Percentiles rank a stretch among this genome's conserved stretches.
phyloP scores from a whole-genome alignment of 108 stramenopile genomes.

The Cyclotella sp. region DNA sequence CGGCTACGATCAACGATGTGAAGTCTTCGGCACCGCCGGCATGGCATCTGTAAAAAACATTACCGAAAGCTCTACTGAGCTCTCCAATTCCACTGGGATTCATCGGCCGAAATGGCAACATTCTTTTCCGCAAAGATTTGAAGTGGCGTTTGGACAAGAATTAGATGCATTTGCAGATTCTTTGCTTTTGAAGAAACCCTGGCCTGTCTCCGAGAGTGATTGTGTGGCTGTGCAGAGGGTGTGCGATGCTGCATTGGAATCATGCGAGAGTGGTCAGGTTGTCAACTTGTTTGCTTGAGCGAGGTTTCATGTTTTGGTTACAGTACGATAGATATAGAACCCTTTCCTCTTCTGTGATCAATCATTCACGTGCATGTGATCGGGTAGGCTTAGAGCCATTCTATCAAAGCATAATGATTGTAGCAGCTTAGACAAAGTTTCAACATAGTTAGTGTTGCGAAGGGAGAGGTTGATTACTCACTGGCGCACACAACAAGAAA shows the following conservation, averaged over 20 bases:
- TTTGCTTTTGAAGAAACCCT: slow-evolving; percentile 41
- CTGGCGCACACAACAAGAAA: no score
- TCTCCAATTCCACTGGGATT: slow-evolving; percentile 53
- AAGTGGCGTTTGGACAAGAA: slow-evolving; percentile 66
- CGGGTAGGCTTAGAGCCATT: no score
- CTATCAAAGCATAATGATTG: no score
- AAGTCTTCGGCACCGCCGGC: slow-evolving; percentile 66
- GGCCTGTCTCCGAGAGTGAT: slow-evolving; percentile 63
- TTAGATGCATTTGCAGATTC: slow-evolving; percentile 74
- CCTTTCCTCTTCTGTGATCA: no score
- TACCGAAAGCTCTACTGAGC: slow-evolving; percentile 40
- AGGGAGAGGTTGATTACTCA: no score
- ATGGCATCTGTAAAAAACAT: slow-evolving; percentile 54
- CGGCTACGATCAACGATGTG: slow-evolving; percentile 84
- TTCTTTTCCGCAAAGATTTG: slow-evolving; percentile 76
- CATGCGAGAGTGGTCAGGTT: slow-evolving; percentile 42
- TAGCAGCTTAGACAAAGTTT: no score
- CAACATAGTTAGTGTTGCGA: no score
- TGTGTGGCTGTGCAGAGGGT: slow-evolving; percentile 69
- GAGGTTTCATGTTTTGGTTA: not conserved
- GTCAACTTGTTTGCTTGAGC: slow-evolving; percentile 9
- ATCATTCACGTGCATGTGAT: no score
- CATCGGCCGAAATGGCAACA: slow-evolving; percentile 52
- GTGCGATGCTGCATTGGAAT: slow-evolving; percentile 66
- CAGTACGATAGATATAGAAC: no score